Evolutionary conservation across 1,284 basidiomycete genomes (phyloP), one percentile per base, ranked within the genome.

Genomic region (Ceratobasidium sp.): DNA sequence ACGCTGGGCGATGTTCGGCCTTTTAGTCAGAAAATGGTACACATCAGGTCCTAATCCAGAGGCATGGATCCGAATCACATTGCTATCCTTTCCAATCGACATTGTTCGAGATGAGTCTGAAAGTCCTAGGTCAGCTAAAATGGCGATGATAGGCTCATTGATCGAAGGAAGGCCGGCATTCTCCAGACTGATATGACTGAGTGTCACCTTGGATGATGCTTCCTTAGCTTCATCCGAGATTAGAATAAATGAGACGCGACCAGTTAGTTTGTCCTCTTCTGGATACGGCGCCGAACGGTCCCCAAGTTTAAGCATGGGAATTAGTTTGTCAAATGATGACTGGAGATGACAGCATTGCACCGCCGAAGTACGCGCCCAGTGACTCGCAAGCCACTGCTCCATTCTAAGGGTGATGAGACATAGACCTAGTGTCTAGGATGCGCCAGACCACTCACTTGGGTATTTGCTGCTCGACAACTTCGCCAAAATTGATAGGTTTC

Each of bases 231-330:
- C 18, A 59, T 59, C 57, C 32, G 34, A 59, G 36, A 59, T 59
- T 14, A 59, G 14, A 21, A 59, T 59, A 23, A 36, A 59, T 12
- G 57, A 59, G 21, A 59, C 21, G 26, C n/a, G 57, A 12, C 21
- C 16, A 12, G 14, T 21, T 12, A n/a, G 18, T 36, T 12, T 5
- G 14, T 59, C 32, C 2, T 12, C 46, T 2, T 18, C 12, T 23
- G n/a, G 23, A 9, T 10, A 23, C 3, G 30, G 32, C 14, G 30
- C 57, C 21, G 34, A 26, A 23, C 14, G 16, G 8, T 39, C 16
- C 14, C 52, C 26, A 30, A 55, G 52, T 14, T 30, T 45, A 28
- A 14, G 46, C 59, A 61, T 61, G 8, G 59, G 59, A 16, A 61
- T 61, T 8, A 61, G 12, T 26, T 61, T 61, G 23, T 46, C 39